Evolutionary conservation across 371 early-diverging fungal genomes (phyloP).

Genomic region (Smittium mucronatum): DNA sequence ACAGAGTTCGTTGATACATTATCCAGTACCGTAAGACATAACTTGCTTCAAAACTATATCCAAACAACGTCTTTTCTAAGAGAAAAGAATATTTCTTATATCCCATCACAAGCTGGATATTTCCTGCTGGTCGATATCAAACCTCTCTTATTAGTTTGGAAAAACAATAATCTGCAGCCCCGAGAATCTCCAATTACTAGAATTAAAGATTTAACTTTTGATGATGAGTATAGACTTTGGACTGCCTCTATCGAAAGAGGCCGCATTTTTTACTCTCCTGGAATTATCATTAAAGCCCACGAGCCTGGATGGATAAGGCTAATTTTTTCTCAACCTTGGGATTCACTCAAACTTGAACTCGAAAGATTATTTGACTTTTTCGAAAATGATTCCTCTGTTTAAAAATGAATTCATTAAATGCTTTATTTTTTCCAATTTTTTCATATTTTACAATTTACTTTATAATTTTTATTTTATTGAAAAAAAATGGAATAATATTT

Average conservation of each 20-base stretch:
- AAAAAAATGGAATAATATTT: too few species aligned
- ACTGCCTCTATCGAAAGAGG: slow-evolving; percentile 29
- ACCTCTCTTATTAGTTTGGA: slow-evolving; percentile 16
- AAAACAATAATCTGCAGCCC: slow-evolving; percentile 14
- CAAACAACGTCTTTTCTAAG: slow-evolving; percentile 30
- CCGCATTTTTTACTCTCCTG: slow-evolving; percentile 47
- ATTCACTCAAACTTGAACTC: slow-evolving; percentile 35
- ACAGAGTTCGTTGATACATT: slow-evolving; percentile 43
- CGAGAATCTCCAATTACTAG: slow-evolving; percentile 13
- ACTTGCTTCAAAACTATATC: slow-evolving; percentile 39
- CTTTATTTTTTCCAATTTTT: too few species aligned
- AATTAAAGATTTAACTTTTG: slow-evolving; percentile 12
- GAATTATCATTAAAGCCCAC: slow-evolving; percentile 42
- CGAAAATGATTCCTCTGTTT: neutral
- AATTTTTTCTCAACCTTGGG: slow-evolving; percentile 35
- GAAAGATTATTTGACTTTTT: slow-evolving; percentile 25
- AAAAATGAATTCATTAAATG: too few species aligned
- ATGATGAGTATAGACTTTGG: slow-evolving; percentile 30
- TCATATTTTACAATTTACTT: too few species aligned
- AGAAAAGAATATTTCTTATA: slow-evolving; percentile 34
- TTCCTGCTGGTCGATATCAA: slow-evolving; percentile 49
- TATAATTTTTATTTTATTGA: too few species aligned
- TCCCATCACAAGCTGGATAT: slow-evolving; percentile 48
- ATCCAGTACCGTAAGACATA: slow-evolving; percentile 39
- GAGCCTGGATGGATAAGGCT: slow-evolving; percentile 55